These are phyloP conservation scores for Pseudogymnoascus sp. DNA, from an alignment of 2,329 filamentous ascomycete species.

Conservation along the genomic window DNA sequence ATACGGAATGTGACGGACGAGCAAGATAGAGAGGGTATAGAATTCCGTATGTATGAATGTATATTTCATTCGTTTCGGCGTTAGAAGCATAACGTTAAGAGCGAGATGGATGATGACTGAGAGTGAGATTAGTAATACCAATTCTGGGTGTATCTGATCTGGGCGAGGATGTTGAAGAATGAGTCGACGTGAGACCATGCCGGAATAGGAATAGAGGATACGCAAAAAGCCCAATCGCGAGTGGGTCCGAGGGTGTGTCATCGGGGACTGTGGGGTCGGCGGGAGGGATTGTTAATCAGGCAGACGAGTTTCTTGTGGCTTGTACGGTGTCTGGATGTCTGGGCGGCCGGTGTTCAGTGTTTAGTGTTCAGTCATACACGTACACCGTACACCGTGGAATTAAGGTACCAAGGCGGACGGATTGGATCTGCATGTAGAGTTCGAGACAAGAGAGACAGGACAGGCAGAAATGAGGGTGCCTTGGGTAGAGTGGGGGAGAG, in stretches of 20 bases:
- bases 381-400: neutral
- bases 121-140: neutral
- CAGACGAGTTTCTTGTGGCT: neutral
- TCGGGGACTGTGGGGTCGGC: neutral
- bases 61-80: neutral
- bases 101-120: too few relatives aligned
- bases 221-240: neutral
- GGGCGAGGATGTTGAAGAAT: too few relatives aligned
- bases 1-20: neutral
- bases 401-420: neutral
- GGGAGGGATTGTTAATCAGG: neutral
- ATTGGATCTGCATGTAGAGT: too few relatives aligned
- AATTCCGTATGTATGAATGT: neutral
- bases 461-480: too few relatives aligned
- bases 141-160: too few relatives aligned
- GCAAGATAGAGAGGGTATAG: neutral
- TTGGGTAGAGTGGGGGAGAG: too few relatives aligned
- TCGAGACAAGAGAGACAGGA: too few relatives aligned
- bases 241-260: slow-evolving; percentile 1
- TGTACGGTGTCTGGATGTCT: too few relatives aligned
- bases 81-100: slow-evolving; percentile 3
- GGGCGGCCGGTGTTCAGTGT: neutral
- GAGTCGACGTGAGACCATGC: neutral
- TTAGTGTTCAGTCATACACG: neutral
- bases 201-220: neutral